phyloP scores from a whole-genome alignment of 495 filamentous ascomycete genomes.

The Penicillium coprophilum region DNA sequence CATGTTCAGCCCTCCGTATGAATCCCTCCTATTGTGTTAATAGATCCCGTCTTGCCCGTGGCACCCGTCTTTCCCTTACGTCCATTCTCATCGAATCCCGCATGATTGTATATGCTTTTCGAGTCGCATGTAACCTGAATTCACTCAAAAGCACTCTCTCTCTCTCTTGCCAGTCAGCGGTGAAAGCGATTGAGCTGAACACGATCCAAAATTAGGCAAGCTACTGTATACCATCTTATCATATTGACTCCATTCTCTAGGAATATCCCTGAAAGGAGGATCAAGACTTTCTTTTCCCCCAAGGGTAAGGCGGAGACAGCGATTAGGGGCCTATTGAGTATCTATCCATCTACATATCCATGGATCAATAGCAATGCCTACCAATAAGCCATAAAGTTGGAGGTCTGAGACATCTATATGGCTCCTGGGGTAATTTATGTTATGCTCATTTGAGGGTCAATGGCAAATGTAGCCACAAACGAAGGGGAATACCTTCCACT shows the following conservation, averaged over 20 bases:
- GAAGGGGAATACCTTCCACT: neutral
- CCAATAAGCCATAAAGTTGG: conserved; percentile 2
- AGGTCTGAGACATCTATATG: conserved; percentile 2
- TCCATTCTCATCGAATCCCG: neutral
- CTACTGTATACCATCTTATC: no score
- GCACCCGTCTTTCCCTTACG: neutral
- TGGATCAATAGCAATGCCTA: no score
- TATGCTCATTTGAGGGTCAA: neutral
- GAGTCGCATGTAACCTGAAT: no score
- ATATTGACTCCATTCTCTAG: no score
- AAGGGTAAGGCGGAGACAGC: no score
- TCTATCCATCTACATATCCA: no score
- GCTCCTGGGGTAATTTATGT: neutral
- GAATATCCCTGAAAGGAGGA: no score
- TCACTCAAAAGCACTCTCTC: neutral
- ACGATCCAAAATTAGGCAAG: no score
- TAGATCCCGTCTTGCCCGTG: neutral
- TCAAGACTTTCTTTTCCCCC: no score
- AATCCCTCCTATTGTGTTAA: neutral
- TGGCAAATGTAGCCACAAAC: neutral
- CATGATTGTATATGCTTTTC: neutral
- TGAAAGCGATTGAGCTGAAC: no score
- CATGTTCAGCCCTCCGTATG: neutral
- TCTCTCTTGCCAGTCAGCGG: no score
- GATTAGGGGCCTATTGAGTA: no score